Evolutionary conservation across 2,329 filamentous ascomycete species (phyloP), one percentile per base, ranked within the genome.

Genomic region (Colletotrichum truncatum): DNA sequence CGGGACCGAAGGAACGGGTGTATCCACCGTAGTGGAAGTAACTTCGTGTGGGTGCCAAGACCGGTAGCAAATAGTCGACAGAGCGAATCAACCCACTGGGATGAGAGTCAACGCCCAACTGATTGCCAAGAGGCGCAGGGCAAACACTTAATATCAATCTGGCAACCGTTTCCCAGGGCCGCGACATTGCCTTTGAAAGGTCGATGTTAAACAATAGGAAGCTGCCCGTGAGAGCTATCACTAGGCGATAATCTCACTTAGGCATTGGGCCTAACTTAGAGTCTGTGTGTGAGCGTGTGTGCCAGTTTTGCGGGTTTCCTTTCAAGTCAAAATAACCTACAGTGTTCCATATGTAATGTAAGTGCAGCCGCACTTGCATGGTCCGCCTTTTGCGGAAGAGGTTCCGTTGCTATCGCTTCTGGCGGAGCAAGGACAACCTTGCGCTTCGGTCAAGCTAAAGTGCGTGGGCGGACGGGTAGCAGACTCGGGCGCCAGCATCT

Each of bases 351-450:
- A 30, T 55, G 51, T 38, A 49, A 6, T 63, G 46, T 21, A 49
- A 23, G 30, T 36, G 53, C 53, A 49, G 54, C 53, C 30, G 60
- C 43, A 52, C 59, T 30, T 64, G 59, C 59, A 57, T 66, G 46
- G 38, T 28, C 52, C 59, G 30, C 41, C 53, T 49, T 23, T 48
- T 53, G 25, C 43, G 46, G 64, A 64, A 64, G 38, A 25, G 18
- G 45, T 53, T 53, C 64, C 64, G 52, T 64, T 28, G 43, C 51
- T 36, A 45, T 43, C 64, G 52, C 26, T 25, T 25, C 48, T 38
- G 36, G 28, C 64, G 52, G 30, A 46, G 43, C 59, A 57, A 64
- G 59, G 52, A 32, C 32, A 66, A 51, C 63, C 66, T 57, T 67
- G 66, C 57, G 57, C 52, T 43, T 57, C 63, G 64, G 63, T 58